Evolutionary conservation across 1,139 yeast species (phyloP), one percentile per base, ranked within the genome.

Genomic region (Candida dubliniensis): DNA sequence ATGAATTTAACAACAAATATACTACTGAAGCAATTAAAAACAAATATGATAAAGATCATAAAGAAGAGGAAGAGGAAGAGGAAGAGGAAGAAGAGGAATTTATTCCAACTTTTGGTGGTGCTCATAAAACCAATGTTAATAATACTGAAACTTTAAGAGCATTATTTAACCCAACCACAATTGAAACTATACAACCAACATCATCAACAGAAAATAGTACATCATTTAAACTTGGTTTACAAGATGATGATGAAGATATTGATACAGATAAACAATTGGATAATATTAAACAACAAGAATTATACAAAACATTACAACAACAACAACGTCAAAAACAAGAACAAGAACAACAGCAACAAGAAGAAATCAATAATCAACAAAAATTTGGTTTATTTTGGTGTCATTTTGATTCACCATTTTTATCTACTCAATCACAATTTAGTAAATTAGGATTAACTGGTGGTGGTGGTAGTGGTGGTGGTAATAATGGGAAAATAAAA

Each of bases 401-500:
- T 2, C 97, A 91, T 60, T 70, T 74, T 10, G 87, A 86, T 27
- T 90, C 97, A 0, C 96, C 96, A 0, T 93, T 88, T 63, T 71
- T 91, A 54, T 79, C 78, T 42, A 83, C 96, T 0, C 98, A 90
- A 63, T 74, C 96, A 0, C 96, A 88, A 59, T 62, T 89, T 41
- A 79, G 78, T 47, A 83, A 82, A 56, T 58, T 89, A 32, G 75
- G 75, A n/a, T n/a, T n/a, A n/a, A n/a, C n/a, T 18, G 23, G 23
- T 18, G 23, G 23, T 18, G 23, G 23, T 18, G 23, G 23, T 18
- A n/a, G n/a, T n/a, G n/a, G n/a, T 18, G 23, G 23, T 18, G 23
- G 23, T 18, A 5, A 5, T 18, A 58, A 55, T 12, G 65, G 62
- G 36, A 51, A 49, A 11, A 49, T 66, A 24, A 55, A 51, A 34